These are phyloP conservation scores for Lachnellula occidentalis DNA, from an alignment of 2,329 filamentous ascomycete genomes.

Conservation along the genomic window DNA sequence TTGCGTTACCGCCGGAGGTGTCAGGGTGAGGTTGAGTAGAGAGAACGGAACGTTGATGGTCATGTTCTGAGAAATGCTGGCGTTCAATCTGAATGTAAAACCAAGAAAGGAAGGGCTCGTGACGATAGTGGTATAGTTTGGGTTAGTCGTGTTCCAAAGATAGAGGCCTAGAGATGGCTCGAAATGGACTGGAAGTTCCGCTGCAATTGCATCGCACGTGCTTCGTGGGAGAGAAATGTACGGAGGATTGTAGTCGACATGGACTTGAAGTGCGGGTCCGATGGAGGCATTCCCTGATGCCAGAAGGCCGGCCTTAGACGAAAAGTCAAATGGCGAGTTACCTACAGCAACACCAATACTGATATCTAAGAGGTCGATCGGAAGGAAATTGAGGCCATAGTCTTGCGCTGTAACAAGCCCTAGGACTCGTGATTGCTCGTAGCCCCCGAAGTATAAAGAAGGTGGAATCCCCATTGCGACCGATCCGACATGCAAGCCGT, in stretches of 20 bases:
- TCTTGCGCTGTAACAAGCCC: slow-evolving; percentile 12
- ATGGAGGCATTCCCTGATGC: slow-evolving; percentile 11
- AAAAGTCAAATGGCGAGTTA: slow-evolving; percentile 10
- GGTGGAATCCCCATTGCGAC: slow-evolving; percentile 1
- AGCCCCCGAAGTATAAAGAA: slow-evolving; percentile 18
- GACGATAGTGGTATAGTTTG: slow-evolving; percentile 26
- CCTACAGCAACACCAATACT: slow-evolving; percentile 9
- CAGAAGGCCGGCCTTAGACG: slow-evolving; percentile 4
- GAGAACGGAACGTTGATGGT: slow-evolving; percentile 20
- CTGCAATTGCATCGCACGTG: slow-evolving; percentile 27
- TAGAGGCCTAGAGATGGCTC: slow-evolving; percentile 25
- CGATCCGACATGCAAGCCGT: slow-evolving; percentile 20
- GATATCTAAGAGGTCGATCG: slow-evolving; percentile 18
- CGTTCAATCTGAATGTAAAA: slow-evolving; percentile 26
- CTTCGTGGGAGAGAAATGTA: slow-evolving; percentile 32
- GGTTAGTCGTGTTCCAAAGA: slow-evolving; percentile 26
- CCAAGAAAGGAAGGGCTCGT: slow-evolving; percentile 30
- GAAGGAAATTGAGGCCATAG: background rate
- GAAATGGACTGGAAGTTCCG: slow-evolving; percentile 26
- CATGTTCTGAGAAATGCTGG: slow-evolving; percentile 21
- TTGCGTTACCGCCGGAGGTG: background rate
- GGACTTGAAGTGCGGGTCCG: slow-evolving; percentile 2
- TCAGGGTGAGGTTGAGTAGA: slow-evolving; percentile 8
- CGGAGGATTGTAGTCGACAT: slow-evolving; percentile 18
- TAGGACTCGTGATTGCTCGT: slow-evolving; percentile 12